These are phyloP conservation scores for Aspergillus pseudonomiae DNA, from an alignment of 2,329 filamentous ascomycete species.

Conservation along the genomic window DNA sequence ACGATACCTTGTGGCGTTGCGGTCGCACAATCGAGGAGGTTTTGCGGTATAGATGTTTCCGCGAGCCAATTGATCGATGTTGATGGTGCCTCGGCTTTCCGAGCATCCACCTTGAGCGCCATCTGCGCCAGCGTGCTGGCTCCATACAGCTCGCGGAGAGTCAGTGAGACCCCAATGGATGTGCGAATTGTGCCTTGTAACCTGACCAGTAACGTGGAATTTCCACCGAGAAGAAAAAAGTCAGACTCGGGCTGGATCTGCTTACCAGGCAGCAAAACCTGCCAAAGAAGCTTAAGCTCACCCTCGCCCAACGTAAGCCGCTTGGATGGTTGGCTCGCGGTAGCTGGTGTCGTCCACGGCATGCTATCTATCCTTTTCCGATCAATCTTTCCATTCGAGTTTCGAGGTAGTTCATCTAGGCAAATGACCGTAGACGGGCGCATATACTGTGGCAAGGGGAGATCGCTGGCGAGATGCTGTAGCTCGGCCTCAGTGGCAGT, in stretches of 20 bases:
- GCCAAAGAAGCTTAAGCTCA: slow-evolving; percentile 27
- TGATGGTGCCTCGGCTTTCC: slow-evolving; percentile 1
- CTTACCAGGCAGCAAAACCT: slow-evolving; percentile 16
- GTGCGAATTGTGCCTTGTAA: slow-evolving; percentile 31
- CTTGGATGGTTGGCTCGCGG: not conserved
- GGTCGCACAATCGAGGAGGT: not conserved
- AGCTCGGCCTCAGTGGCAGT: slow-evolving; percentile 21
- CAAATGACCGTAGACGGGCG: slow-evolving; percentile 28
- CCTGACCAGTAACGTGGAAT: slow-evolving; percentile 36
- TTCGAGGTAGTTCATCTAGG: slow-evolving; percentile 29
- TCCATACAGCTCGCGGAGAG: slow-evolving; percentile 6
- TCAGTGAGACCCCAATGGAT: slow-evolving; percentile 18
- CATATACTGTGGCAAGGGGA: slow-evolving; percentile 41
- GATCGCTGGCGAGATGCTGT: slow-evolving; percentile 29
- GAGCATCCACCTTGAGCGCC: slow-evolving; percentile 3
- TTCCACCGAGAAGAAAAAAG: slow-evolving; percentile 43
- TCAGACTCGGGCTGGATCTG: slow-evolving; percentile 14
- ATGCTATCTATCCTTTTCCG: slow-evolving; percentile 20
- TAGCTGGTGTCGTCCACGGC: slow-evolving; percentile 20
- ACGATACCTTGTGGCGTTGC: not conserved
- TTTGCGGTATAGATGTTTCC: slow-evolving; percentile 9
- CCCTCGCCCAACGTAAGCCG: slow-evolving; percentile 14
- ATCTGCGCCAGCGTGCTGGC: slow-evolving; percentile 8
- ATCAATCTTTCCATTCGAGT: slow-evolving; percentile 31
- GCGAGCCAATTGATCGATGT: slow-evolving; percentile 12